Base-by-base conservation (phyloP, 1,284 basidiomycete species). In the Austroboletus olivaceoglutinosus region DNA sequence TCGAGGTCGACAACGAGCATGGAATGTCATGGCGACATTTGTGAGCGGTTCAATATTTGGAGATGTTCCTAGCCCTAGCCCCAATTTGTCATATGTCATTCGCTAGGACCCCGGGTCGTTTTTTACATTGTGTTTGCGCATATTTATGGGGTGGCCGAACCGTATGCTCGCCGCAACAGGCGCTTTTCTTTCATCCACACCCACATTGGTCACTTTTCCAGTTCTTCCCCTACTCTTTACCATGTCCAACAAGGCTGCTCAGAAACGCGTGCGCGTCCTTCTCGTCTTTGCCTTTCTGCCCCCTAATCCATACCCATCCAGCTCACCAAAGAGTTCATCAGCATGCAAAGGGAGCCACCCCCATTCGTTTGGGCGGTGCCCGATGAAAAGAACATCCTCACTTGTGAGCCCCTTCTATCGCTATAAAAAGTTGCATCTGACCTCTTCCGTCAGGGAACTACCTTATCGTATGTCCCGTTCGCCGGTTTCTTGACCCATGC, bases 321-420 rank as follows among this genome's bases (percentile, higher is more conserved):
- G 89, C 83, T 93, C 58, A 76, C 78, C 40, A 93, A 96, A 73
- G 94, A 98, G 78, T 95, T 89, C 71, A 82, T 92, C 64, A 75
- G 82, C 46, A 97, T 98, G 93, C 93, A 95, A 73, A 90, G 77
- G 67, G 89, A 93, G 55, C 91, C 94, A 23, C 94, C 94, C 3
- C 93, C 93, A 52, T 96, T 93, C 70, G 87, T 96, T 42, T 95
- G 91, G 86, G 93, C 93, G 38, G 81, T 82, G 39, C 94, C 94
- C 25, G 92, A 96, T 61, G 94, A 97, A 80, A 95, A 93, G 83
- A 95, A 98, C 70, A 94, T 97, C 58, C 72, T 97, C 41, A 89
- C 77, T 49, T 92, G 89, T 91, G 65, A 69, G 89, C 76, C 6
- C 37, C 2, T 19, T 21, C 19, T 34, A 30, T 52, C 54, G 31